Evolutionary conservation across 2,329 filamentous ascomycete species (phyloP).

Genomic region (Sporothrix brunneoviolacea): DNA sequence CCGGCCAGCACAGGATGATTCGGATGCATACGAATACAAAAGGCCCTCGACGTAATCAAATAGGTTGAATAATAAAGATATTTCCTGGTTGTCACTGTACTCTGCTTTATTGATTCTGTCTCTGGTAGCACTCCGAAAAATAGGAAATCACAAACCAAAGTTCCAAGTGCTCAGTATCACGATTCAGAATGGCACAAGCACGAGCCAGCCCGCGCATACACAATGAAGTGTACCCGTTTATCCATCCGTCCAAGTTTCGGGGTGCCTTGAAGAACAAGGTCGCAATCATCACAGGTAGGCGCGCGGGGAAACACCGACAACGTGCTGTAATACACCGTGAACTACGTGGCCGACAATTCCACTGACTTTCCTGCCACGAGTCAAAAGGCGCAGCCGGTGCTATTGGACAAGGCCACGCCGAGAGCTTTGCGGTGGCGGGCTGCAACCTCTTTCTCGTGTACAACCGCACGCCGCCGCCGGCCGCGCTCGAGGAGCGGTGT

Average conservation of each 20-base stretch:
- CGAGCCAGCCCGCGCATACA: conserved; percentile 20
- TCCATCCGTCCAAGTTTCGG: conserved; percentile 23
- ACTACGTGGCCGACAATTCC: too few species aligned
- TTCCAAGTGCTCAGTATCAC: too few species aligned
- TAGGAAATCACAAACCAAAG: too few species aligned
- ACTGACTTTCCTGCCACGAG: too few species aligned
- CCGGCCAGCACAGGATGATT: too few species aligned
- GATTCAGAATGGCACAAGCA: neutral
- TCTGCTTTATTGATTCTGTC: too few species aligned
- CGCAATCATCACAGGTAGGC: conserved; percentile 23
- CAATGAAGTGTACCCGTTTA: conserved; percentile 26
- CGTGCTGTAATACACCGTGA: too few species aligned
- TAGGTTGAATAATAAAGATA: too few species aligned
- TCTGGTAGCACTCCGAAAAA: too few species aligned
- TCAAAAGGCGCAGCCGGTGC: conserved; percentile 25
- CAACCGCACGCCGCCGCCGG: conserved; percentile 23
- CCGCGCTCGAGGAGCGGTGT: conserved; percentile 19
- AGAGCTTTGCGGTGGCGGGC: conserved; percentile 26
- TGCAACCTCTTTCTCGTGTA: conserved; percentile 25
- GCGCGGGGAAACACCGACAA: neutral
- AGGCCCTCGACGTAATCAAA: too few species aligned
- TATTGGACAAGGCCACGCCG: conserved; percentile 24
- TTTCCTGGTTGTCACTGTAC: too few species aligned
- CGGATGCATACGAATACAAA: too few species aligned
- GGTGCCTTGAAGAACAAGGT: conserved; percentile 22